These are phyloP conservation scores for Talaromyces sp. DNA, from an alignment of 2,329 filamentous ascomycete species.

Conservation along the genomic window DNA sequence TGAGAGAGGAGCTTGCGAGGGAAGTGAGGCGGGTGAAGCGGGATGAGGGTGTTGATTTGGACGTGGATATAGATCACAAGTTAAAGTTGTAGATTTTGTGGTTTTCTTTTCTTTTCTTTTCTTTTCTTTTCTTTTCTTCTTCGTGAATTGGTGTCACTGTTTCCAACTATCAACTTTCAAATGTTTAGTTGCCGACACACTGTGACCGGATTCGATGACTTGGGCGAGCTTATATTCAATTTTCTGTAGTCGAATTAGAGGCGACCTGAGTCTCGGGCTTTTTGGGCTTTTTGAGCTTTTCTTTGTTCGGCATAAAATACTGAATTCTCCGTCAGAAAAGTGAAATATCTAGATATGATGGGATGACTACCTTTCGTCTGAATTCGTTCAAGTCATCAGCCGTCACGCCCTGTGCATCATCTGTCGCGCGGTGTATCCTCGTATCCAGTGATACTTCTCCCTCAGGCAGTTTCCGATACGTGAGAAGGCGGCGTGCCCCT, in stretches of 20 bases:
- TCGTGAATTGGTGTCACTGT: neutral
- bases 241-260: neutral
- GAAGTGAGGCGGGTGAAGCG: constrained; percentile 32
- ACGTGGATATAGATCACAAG: constrained; percentile 15
- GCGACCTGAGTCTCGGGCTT: neutral
- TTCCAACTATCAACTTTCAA: neutral
- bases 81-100: neutral
- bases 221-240: neutral
- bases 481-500: constrained; percentile 87
- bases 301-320: neutral
- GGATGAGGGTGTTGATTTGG: constrained; percentile 35
- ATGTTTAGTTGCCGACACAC: neutral
- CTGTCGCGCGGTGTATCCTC: constrained; percentile 29
- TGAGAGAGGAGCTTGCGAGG: constrained; percentile 34
- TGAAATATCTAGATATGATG: neutral
- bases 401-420: constrained; percentile 37
- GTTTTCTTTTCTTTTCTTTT: neutral
- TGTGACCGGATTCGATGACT: neutral
- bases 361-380: constrained; percentile 45
- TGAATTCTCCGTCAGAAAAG: neutral
- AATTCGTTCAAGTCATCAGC: constrained; percentile 68
- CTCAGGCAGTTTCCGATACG: constrained; percentile 70
- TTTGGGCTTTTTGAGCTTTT: neutral
- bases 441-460: constrained; percentile 32
- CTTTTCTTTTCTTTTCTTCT: too few species aligned